Base-by-base conservation (phyloP, 2,329 filamentous ascomycete genomes). In the Apiospora marii region DNA sequence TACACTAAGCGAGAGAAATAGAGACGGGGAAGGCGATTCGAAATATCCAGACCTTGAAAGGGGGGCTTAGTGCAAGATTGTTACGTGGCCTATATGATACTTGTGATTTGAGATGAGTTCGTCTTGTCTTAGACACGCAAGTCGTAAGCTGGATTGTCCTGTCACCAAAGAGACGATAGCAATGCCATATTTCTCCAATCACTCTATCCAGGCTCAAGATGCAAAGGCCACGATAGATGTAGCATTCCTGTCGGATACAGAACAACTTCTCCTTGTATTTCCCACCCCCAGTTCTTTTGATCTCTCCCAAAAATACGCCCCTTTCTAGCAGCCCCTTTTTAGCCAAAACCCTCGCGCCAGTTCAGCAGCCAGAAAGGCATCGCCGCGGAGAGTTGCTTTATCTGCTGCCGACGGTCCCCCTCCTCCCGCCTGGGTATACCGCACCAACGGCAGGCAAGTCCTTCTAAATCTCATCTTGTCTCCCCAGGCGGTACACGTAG, bases 401-500 rank as follows among this genome's bases (percentile, higher is more conserved):
- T 37, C 37, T 37, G 37, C 37, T 2, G 37, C 37, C 37, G 37
- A 37, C 2, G 37, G 2, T 37, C 37, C 7, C 8, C 4, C 4
- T 1, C 37, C 37, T 37, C 5, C 7, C 2, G 27, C 27, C n/a
- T n/a, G n/a, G n/a, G n/a, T 37, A 6, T 37, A 37, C 37, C 37
- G 5, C 37, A 37, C 7, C 37, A 37, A 37, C 8, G 37, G 37
- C 37, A 37, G 37, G 37, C 37, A 37, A 37, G 37, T 37, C 37
- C 37, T 37, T 37, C 5, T 10, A 37, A 10, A 7, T 10, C 37
- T 97, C 94, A 78, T 94, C 95, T 72, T 95, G 89, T 79, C 95
- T 90, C 83, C 98, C 96, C 70, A 98, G 90, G 81, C 98, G 98
- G 82, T 99, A 98, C 79, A 98, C 96, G 82, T 98, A 98, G 80